These are phyloP conservation scores for Bretziella fagacearum DNA, from an alignment of 2,329 filamentous ascomycete genomes.

Conservation along the genomic window DNA sequence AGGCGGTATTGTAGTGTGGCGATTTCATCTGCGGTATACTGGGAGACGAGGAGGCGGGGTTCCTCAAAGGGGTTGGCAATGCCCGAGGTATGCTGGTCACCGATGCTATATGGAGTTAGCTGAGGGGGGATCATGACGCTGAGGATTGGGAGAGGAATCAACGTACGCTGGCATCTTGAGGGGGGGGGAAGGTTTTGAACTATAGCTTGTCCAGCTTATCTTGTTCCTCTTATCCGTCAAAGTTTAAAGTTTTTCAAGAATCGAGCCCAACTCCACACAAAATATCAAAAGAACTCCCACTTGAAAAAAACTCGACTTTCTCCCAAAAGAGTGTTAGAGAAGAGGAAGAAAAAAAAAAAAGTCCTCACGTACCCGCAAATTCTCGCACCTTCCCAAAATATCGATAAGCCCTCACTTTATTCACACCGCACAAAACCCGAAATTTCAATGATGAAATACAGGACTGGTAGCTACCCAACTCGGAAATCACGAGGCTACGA, in stretches of 20 bases:
- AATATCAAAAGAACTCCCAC: no score
- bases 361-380: not conserved
- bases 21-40: constrained; percentile 81
- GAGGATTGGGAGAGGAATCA: constrained; percentile 1
- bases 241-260: no score
- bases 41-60: constrained; percentile 45
- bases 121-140: no score
- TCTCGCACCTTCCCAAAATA: not conserved
- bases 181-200: constrained; percentile 7
- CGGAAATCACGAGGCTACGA: no score
- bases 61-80: constrained; percentile 72
- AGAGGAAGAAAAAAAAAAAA: not conserved
- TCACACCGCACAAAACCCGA: not conserved
- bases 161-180: constrained; percentile 15
- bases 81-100: constrained; percentile 45
- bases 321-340: not conserved
- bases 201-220: not conserved
- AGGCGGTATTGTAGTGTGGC: constrained; percentile 72
- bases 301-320: no score
- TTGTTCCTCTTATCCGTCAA: not conserved
- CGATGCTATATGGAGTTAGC: constrained; percentile 32
- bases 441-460: not conserved
- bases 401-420: not conserved
- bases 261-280: no score
- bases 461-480: not conserved